Evolutionary conservation across 257 asterid genomes (phyloP).

Genomic region (Fraxinus pennsylvanica): DNA sequence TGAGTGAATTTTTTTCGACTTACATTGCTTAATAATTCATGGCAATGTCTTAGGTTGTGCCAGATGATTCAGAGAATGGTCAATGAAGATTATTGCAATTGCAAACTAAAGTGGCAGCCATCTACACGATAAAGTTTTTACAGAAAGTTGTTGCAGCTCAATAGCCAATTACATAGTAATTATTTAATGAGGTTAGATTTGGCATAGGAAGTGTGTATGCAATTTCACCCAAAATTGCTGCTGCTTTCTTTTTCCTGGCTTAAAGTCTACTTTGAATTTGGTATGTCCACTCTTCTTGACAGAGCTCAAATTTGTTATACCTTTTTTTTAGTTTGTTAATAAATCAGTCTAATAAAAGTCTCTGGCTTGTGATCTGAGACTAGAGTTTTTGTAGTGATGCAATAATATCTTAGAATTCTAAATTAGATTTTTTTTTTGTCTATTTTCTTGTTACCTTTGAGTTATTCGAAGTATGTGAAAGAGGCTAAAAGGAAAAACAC

Average conservation of each 20-base stretch:
- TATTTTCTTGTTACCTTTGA: neutral
- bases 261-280: neutral
- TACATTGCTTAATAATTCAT: neutral
- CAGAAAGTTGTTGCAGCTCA: neutral
- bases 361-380: neutral
- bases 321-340: neutral
- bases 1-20: neutral
- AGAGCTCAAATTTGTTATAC: neutral
- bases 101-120: neutral
- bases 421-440: neutral
- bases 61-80: neutral
- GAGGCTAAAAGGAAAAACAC: no score
- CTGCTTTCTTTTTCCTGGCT: neutral
- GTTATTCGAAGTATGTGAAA: no score
- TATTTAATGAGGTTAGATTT: neutral
- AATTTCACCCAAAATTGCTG: neutral
- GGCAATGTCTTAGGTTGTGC: neutral
- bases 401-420: no score
- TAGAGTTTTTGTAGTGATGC: neutral
- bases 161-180: neutral
- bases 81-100: neutral
- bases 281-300: neutral
- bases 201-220: neutral
- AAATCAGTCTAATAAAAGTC: neutral
- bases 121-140: neutral